A percentile compares a stretch with the other conserved stretches of the same genome.
Conservation (phyloP, 164 flowering plant species). For the Tinospora cordifolia region DNA sequence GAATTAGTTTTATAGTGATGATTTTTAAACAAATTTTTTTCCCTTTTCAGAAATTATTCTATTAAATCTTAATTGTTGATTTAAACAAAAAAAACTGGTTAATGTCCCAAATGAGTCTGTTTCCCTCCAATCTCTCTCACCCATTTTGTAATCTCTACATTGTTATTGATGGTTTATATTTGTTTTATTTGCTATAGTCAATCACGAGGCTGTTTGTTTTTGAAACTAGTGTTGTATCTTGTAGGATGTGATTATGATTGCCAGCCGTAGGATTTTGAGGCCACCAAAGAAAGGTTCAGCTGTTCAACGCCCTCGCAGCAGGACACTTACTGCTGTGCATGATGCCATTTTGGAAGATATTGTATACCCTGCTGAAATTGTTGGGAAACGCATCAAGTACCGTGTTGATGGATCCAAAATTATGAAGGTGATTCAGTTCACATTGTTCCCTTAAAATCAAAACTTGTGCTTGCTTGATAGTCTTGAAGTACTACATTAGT, state of each 20-base stretch:
- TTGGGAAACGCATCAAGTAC: conserved; percentile 82
- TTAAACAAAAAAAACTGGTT: no score
- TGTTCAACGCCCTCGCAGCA: conserved; percentile 64
- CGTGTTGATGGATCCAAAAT: conserved; percentile 80
- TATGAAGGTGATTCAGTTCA: conserved; percentile 62
- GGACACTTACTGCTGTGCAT: conserved; percentile 86
- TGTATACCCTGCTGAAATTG: conserved; percentile 88
- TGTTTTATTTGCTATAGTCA: neutral
- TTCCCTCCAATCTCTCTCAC: neutral
- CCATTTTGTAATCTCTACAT: no score
- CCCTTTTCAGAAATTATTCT: neutral
- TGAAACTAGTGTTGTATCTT: neutral
- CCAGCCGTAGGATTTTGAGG: conserved; percentile 74
- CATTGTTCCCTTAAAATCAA: neutral
- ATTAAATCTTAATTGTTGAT: neutral
- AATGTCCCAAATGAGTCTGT: no score
- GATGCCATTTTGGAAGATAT: conserved; percentile 83
- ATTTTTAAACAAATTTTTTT: neutral
- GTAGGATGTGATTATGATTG: conserved; percentile 79
- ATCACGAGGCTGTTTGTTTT: neutral
- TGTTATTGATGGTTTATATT: neutral
- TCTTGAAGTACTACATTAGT: neutral
- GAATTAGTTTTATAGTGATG: neutral
- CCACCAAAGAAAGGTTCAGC: conserved; percentile 98
- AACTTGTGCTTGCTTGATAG: neutral